Conservation (phyloP, 345 rosid genomes). For the Noccaea caerulescens region DNA sequence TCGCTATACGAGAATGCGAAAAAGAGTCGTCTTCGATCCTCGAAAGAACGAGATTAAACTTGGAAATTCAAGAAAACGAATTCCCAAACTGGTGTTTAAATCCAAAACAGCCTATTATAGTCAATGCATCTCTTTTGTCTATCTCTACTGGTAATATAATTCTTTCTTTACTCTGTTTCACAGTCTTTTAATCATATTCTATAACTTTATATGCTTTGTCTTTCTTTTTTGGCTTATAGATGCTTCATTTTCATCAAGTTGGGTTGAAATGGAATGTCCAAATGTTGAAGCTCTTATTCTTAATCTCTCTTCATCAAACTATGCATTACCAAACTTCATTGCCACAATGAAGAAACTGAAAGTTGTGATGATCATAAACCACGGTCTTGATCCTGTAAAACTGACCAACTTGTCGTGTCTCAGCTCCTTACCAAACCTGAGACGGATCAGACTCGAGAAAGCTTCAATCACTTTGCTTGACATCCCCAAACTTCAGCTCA, state of each 20-base stretch:
- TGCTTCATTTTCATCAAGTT: conserved; percentile 50
- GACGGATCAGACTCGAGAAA: conserved; percentile 59
- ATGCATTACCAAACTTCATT: conserved; percentile 56
- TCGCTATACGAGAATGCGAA: conserved; percentile 42
- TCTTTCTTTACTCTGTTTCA: conserved; percentile 7
- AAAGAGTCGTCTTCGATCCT: conserved; percentile 26
- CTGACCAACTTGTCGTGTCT: conserved; percentile 48
- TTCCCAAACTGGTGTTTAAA: conserved; percentile 51
- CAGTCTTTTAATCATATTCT: conserved; percentile 6
- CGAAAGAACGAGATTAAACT: conserved; percentile 43
- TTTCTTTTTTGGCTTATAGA: conserved; percentile 40
- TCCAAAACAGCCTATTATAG: conserved; percentile 23
- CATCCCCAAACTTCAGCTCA: conserved; percentile 24
- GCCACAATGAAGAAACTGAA: conserved; percentile 50
- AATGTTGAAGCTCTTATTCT: conserved; percentile 55
- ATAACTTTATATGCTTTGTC: neutral
- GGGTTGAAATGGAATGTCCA: conserved; percentile 53
- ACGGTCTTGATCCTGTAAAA: conserved; percentile 45
- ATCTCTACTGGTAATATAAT: conserved; percentile 49
- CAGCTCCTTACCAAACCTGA: conserved; percentile 47
- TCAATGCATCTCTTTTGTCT: conserved; percentile 49
- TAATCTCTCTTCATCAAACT: conserved; percentile 48
- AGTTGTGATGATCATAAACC: conserved; percentile 52
- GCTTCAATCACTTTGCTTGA: conserved; percentile 40
- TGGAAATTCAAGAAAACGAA: conserved; percentile 44